phyloP scores from a whole-genome alignment of 257 asterid species.

The Nicotiana otophora region DNA sequence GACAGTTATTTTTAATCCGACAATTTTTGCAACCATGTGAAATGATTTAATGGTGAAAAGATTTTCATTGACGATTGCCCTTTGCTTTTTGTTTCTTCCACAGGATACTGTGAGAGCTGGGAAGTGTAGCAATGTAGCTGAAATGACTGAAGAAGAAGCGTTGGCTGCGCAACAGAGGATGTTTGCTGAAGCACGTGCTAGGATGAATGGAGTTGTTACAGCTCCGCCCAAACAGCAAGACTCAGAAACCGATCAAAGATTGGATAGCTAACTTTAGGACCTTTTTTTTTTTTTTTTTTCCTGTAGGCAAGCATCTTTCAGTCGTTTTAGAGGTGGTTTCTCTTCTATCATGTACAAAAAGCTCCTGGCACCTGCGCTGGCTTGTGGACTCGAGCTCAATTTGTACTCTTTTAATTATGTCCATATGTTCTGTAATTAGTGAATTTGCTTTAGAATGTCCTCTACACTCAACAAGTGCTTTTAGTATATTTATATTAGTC shows the following conservation, averaged over 20 bases:
- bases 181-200: slow-evolving; percentile 97
- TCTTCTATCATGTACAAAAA: not conserved
- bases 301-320: not conserved
- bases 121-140: slow-evolving; percentile 74
- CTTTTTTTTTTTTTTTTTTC: not conserved
- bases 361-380: not conserved
- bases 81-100: not conserved
- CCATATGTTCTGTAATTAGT: not conserved
- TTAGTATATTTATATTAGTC: not conserved
- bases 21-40: not conserved
- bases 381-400: not conserved
- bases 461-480: not conserved
- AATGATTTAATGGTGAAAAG: not conserved
- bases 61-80: not conserved
- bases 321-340: not conserved
- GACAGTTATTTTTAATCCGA: not conserved
- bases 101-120: slow-evolving; percentile 78
- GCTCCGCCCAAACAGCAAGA: slow-evolving; percentile 57
- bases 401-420: slow-evolving; percentile 4
- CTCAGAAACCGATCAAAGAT: not conserved
- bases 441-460: not conserved
- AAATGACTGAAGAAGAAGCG: slow-evolving; percentile 96
- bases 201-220: slow-evolving; percentile 70
- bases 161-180: slow-evolving; percentile 84
- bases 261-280: slow-evolving; percentile 3